Evolutionary conservation across 768 basidiomycete genomes (phyloP), one percentile per base, ranked within the genome.

Genomic region (Suillus weaverae): DNA sequence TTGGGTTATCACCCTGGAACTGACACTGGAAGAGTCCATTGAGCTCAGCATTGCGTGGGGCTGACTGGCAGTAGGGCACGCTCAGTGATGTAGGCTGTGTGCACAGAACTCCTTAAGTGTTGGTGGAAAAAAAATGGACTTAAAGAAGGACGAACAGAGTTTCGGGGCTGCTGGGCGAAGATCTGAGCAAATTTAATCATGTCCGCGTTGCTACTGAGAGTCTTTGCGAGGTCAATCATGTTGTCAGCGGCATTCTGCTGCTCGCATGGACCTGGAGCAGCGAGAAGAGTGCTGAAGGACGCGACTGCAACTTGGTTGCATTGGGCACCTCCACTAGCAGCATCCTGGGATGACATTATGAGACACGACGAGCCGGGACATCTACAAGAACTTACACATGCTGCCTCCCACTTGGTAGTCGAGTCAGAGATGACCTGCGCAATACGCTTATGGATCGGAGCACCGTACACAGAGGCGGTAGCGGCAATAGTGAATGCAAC

Each of bases 11-110:
- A 61, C 84, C 81, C 67, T 78, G 73, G 73, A 82, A 86, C 72
- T 88, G 87, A 70, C 85, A 87, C 69, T 86, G 86, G 77, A 83
- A 86, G 36, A 84, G 76, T 8, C 85, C 85, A 57, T 81, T 77
- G 14, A 88, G 80, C 70, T 87, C 84, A 0, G 75, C 32, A 66
- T 87, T 86, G 63, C 72, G 72, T 18, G 85, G 85, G 0, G 85
- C 80, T n/a, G 76, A 68, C 66, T 86, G 81, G 73, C 86, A 88
- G 75, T 86, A 87, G 1, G 74, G 82, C 2, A 85, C 78, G 41
- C 79, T 79, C 62, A 74, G 68, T 6, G 81, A 80, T 55, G 75
- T 74, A 18, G 84, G 84, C 80, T 84, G 51, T 14, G 46, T 62
- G 35, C 54, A 59, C 55, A 20, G 20, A 41, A 39, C 43, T n/a